These are phyloP conservation scores for Ensete ventricosum DNA, from an alignment of 176 grass and related monocot species.

Conservation along the genomic window DNA sequence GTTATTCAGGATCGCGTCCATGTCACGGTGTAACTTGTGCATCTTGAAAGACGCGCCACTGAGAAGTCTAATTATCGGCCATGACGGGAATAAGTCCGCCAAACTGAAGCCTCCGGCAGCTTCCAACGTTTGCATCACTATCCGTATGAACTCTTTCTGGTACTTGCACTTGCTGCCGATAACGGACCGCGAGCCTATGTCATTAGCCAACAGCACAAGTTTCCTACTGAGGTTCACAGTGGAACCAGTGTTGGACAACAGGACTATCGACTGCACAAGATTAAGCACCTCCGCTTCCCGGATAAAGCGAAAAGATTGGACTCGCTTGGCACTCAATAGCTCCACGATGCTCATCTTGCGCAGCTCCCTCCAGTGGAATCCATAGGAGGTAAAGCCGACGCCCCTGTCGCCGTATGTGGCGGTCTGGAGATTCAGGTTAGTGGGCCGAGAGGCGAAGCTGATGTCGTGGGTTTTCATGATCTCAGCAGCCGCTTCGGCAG, in stretches of 20 bases:
- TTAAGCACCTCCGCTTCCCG: constrained; percentile 22
- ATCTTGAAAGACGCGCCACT: neutral
- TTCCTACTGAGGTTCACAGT: constrained; percentile 1
- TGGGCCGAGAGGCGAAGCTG: constrained; percentile 31
- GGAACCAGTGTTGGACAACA: neutral
- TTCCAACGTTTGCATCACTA: neutral
- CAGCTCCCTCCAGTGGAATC: constrained; percentile 44
- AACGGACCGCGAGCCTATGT: neutral
- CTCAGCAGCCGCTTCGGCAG: constrained; percentile 37
- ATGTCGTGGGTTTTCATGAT: constrained; percentile 49
- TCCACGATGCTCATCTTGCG: constrained; percentile 32
- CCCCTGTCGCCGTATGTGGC: constrained; percentile 20
- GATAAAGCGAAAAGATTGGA: constrained; percentile 10
- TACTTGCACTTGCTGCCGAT: constrained; percentile 22
- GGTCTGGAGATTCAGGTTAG: constrained; percentile 12
- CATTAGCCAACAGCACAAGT: neutral
- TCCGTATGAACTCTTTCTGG: constrained; percentile 15
- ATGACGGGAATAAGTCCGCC: neutral
- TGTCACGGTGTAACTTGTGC: neutral
- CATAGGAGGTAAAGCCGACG: constrained; percentile 40
- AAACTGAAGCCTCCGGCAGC: neutral
- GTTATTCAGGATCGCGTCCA: neutral
- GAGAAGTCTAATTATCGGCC: neutral
- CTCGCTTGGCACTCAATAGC: constrained; percentile 32
- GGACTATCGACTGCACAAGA: neutral